Conservation (phyloP, 352 stramenopile genomes). For the Phytophthora chlamydospora region DNA sequence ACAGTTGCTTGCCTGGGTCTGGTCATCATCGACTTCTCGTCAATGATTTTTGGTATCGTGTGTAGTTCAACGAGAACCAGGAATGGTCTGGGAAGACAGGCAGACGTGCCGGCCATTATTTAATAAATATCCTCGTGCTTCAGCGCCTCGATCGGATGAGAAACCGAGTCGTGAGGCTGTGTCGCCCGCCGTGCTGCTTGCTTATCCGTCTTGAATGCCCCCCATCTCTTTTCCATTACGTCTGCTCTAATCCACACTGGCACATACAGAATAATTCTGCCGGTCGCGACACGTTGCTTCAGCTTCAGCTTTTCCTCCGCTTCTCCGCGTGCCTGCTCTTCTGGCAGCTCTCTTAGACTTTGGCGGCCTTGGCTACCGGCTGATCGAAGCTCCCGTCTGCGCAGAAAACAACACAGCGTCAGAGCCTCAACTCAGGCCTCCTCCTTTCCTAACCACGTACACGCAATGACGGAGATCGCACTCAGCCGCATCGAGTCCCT, state of each 20-base stretch:
- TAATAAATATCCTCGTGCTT: slow-evolving; percentile 36
- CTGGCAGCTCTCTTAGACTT: slow-evolving; percentile 18
- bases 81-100: slow-evolving; percentile 4
- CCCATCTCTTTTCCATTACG: slow-evolving; percentile 24
- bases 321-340: not conserved
- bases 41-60: not conserved
- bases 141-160: too few species aligned
- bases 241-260: slow-evolving; percentile 39
- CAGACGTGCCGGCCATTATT: slow-evolving; percentile 18
- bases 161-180: slow-evolving; percentile 4
- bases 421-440: slow-evolving; percentile 7
- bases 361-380: slow-evolving; percentile 29
- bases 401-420: slow-evolving; percentile 6
- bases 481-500: slow-evolving; percentile 45
- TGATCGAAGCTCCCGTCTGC: slow-evolving; percentile 52
- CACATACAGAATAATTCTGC: slow-evolving; percentile 35
- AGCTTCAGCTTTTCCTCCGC: slow-evolving; percentile 6
- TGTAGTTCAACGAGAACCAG: slow-evolving; percentile 7
- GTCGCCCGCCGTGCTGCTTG: slow-evolving; percentile 1
- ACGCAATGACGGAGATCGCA: slow-evolving; percentile 50
- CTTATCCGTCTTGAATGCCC: slow-evolving; percentile 18
- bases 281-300: slow-evolving; percentile 8
- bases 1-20: slow-evolving; percentile 16
- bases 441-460: slow-evolving; percentile 30
- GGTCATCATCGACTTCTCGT: not conserved